Base-by-base conservation (phyloP, 2,329 filamentous ascomycete species). In the Ceratocystiopsis sp. region DNA sequence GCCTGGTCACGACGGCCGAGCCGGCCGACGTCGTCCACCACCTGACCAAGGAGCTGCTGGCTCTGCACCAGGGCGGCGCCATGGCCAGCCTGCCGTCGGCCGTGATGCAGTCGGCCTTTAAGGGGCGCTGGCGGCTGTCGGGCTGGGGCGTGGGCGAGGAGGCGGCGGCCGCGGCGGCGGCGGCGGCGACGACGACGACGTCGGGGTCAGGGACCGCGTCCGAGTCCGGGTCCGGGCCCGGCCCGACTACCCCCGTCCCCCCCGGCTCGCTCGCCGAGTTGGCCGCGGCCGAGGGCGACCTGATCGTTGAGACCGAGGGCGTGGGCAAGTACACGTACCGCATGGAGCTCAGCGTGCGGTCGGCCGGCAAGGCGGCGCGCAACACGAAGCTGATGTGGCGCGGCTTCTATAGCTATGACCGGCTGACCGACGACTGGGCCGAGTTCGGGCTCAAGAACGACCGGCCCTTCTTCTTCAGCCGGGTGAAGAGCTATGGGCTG, bases 381-480 rank as follows among this genome's bases (percentile, higher is more conserved):
- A 94, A 93, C 54, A 95, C 89, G 48, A 94, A 93, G 61, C 62
- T 98, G 41, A 64, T 67, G 0, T 98, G 91, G 89, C 80, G 81
- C 53, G 80, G 82, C 1, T 95, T 87, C 57, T 93, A 84, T 75
- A 89, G 80, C 62, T 89, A 93, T 57, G 93, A 96, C 57, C 73
- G 74, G 51, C 60, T 93, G 54, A 93, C 85, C 9, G 86, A 93
- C 57, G 87, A 95, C 60, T 91, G 84, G 82, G 84, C 70, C 4
- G 80, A 84, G 61, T 96, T 96, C 60, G 59, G 61, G 14, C 59
- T 77, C 35, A 71, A 69, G 57, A 73, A 80, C 50, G 67, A 77
- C 45, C 78, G 76, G 57, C 67, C 76, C 0, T 81, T 73, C 54
- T 74, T 78, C 54, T 82, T 79, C 51, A 80, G 76, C 53, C 64